Conservation (phyloP, 306 rosid genomes). For the Sesbania bispinosa region DNA sequence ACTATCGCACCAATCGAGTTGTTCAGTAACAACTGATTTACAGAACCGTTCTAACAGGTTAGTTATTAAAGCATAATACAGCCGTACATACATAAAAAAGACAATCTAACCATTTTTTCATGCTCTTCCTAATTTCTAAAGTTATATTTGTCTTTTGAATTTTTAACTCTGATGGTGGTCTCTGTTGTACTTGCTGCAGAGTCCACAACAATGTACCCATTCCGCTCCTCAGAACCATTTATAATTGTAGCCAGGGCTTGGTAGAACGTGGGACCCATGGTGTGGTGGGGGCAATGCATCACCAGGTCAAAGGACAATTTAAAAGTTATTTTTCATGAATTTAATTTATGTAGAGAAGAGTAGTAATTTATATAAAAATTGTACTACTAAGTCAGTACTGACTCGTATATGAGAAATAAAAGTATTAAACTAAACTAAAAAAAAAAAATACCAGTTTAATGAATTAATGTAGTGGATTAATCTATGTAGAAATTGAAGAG, state of each 20-base stretch:
- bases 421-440: no score
- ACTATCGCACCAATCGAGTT: not conserved
- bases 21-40: not conserved
- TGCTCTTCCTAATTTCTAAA: not conserved
- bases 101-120: not conserved
- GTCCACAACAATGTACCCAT: not conserved
- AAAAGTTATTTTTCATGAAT: no score
- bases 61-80: not conserved
- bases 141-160: not conserved
- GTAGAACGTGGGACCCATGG: no score
- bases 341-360: no score
- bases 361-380: no score
- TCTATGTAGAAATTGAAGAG: no score
- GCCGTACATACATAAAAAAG: not conserved
- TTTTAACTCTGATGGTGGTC: not conserved
- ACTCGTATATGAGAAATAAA: no score
- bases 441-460: no score
- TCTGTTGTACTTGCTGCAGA: not conserved
- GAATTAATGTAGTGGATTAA: no score
- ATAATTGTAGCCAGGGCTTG: not conserved
- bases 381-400: no score
- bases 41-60: not conserved
- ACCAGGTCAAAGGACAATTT: no score
- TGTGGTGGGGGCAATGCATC: no score
- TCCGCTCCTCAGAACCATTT: not conserved